Evolutionary conservation across 2,329 filamentous ascomycete genomes (phyloP).

Genomic region (Laburnicola sp.): DNA sequence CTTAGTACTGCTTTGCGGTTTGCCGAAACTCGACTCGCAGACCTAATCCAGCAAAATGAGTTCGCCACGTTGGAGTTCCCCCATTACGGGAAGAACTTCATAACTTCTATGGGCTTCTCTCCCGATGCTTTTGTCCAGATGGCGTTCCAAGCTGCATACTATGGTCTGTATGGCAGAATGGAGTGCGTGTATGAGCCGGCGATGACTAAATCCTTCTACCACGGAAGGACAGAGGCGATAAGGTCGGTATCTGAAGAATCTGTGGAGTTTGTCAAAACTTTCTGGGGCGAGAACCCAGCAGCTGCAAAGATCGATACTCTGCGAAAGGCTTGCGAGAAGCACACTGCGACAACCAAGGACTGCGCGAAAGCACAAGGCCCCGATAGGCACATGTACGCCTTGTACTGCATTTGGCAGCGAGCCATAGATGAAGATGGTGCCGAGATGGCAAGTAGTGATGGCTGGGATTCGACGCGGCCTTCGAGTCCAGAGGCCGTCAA

Average conservation of each 20-base stretch:
- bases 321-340: conserved; percentile 78
- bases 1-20: conserved; percentile 89
- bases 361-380: conserved; percentile 90
- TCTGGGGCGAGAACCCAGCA: conserved; percentile 89
- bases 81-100: conserved; percentile 94
- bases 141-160: conserved; percentile 98
- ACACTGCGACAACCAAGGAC: conserved; percentile 76
- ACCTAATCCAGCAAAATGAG: conserved; percentile 95
- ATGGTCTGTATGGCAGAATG: conserved; percentile 88
- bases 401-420: conserved; percentile 94
- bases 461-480: conserved; percentile 47
- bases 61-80: conserved; percentile 89
- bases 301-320: conserved; percentile 84
- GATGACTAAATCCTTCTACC: conserved; percentile 94
- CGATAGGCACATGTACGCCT: conserved; percentile 88
- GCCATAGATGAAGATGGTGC: conserved; percentile 72
- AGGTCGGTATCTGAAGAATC: conserved; percentile 81
- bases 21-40: conserved; percentile 89
- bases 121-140: conserved; percentile 98
- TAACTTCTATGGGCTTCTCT: conserved; percentile 94
- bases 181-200: conserved; percentile 97
- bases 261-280: conserved; percentile 86
- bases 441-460: conserved; percentile 60
- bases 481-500: conserved; percentile 58
- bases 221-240: conserved; percentile 93